Conservation (phyloP, 352 stramenopile species). For the Elongisporangium prolatum region DNA sequence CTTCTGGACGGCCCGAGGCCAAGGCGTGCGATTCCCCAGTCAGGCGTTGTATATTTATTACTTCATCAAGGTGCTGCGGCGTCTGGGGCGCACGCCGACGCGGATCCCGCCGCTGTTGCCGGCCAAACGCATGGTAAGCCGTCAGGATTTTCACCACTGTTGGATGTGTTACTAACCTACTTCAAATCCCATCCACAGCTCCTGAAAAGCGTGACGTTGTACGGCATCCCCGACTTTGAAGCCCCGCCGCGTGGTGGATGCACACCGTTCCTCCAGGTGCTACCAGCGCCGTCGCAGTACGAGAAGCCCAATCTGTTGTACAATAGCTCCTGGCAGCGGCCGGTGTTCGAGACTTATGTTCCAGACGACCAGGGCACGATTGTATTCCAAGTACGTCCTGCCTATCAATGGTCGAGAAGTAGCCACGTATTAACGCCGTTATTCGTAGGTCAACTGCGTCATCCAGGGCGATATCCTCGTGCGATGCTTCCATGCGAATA, state of each 20-base stretch:
- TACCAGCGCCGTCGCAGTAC: conserved; percentile 59
- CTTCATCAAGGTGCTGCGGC: conserved; percentile 68
- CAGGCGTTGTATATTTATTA: conserved; percentile 88
- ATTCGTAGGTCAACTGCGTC: conserved; percentile 53
- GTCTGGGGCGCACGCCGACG: conserved; percentile 35
- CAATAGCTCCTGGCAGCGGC: conserved; percentile 67
- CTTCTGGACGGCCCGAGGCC: conserved; percentile 72
- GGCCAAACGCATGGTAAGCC: conserved; percentile 46
- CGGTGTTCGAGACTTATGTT: conserved; percentile 57
- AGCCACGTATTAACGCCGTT: neutral
- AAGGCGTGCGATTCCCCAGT: conserved; percentile 79
- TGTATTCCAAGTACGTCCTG: conserved; percentile 39
- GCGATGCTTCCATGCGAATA: conserved; percentile 71
- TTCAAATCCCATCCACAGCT: conserved; percentile 16
- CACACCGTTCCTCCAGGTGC: conserved; percentile 59
- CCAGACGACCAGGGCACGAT: conserved; percentile 45
- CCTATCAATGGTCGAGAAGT: neutral
- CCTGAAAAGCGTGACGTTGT: conserved; percentile 49
- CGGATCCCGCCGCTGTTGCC: conserved; percentile 53
- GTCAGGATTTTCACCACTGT: neutral
- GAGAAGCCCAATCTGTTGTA: conserved; percentile 51
- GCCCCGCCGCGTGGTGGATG: conserved; percentile 46
- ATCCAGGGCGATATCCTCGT: conserved; percentile 71
- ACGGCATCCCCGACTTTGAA: conserved; percentile 78
- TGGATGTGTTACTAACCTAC: neutral